Percentiles rank a stretch among this genome's conserved stretches.
Conservation (phyloP, 73 alveolate species). For the Paramecium sexaurelia region DNA sequence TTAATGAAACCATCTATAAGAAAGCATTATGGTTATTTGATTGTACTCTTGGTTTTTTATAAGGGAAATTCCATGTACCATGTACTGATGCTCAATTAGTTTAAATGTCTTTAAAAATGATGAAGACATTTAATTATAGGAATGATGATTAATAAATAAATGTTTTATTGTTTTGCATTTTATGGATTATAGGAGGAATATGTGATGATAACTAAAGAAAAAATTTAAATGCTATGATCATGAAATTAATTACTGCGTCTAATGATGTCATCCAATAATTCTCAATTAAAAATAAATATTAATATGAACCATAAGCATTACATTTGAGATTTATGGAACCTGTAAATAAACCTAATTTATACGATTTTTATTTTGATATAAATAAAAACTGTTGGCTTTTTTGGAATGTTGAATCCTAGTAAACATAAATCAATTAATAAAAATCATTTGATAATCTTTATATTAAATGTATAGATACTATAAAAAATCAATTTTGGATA, state of each 20-base stretch:
- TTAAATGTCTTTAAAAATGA: neutral
- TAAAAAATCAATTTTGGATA: constrained; percentile 92
- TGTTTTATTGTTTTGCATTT: constrained; percentile 84
- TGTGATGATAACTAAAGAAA: constrained; percentile 92
- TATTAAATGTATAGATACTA: constrained; percentile 97
- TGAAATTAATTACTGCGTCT: constrained; percentile 73
- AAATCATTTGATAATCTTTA: constrained; percentile 92
- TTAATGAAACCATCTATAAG: neutral
- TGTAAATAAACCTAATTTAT: constrained; percentile 60
- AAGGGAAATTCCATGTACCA: constrained; percentile 8
- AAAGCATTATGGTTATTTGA: constrained; percentile 59
- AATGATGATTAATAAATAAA: constrained; percentile 90
- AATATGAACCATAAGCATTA: constrained; percentile 74
- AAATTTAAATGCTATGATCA: constrained; percentile 80
- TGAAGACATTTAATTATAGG: constrained; percentile 72
- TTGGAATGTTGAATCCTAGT: constrained; percentile 74
- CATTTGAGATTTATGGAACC: constrained; percentile 67
- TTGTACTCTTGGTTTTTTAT: constrained; percentile 32
- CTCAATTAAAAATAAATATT: neutral
- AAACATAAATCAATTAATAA: constrained; percentile 76
- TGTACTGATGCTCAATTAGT: constrained; percentile 25
- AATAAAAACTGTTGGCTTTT: constrained; percentile 78
- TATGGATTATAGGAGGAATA: constrained; percentile 98
- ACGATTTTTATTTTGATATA: constrained; percentile 80
- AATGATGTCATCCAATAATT: neutral